phyloP scores from a whole-genome alignment of 768 basidiomycete species.

The Russula sp. region DNA sequence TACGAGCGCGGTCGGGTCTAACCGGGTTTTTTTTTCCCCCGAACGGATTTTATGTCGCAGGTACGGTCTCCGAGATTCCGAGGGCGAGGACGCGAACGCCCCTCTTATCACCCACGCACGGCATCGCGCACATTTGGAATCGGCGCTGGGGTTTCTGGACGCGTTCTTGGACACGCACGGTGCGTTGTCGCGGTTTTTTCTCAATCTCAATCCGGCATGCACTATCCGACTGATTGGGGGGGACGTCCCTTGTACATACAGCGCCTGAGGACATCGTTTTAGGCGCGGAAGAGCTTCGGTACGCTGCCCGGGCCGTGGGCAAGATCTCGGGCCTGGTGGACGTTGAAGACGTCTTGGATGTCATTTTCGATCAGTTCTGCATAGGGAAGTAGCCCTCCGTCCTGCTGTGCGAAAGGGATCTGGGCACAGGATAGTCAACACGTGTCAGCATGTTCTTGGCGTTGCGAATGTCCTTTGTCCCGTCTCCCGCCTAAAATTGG shows the following conservation, averaged over 20 bases:
- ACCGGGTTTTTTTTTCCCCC: not conserved
- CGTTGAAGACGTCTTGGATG: slow-evolving; percentile 78
- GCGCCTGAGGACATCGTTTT: slow-evolving; percentile 68
- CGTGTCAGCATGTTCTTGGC: not conserved
- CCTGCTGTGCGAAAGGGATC: not conserved
- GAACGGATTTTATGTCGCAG: slow-evolving; percentile 1
- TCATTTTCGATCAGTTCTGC: slow-evolving; percentile 82
- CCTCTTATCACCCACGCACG: slow-evolving; percentile 76
- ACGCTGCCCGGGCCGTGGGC: slow-evolving; percentile 79
- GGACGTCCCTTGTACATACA: slow-evolving; percentile 27
- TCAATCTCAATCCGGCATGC: not conserved
- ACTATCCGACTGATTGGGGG: not conserved
- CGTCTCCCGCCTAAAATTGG: no score
- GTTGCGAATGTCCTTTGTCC: not conserved
- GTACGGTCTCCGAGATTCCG: slow-evolving; percentile 13
- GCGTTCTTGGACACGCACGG: slow-evolving; percentile 49
- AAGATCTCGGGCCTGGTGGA: slow-evolving; percentile 76
- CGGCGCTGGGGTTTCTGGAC: slow-evolving; percentile 53
- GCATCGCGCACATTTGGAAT: slow-evolving; percentile 71
- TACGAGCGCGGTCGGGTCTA: not conserved
- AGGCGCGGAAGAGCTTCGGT: slow-evolving; percentile 83
- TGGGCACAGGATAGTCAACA: not conserved
- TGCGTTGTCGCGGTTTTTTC: slow-evolving; percentile 24
- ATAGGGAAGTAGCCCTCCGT: slow-evolving; percentile 15
- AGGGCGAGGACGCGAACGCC: slow-evolving; percentile 30